These are phyloP conservation scores for Botryotinia calthae DNA, from an alignment of 2,329 filamentous ascomycete genomes.

Conservation along the genomic window DNA sequence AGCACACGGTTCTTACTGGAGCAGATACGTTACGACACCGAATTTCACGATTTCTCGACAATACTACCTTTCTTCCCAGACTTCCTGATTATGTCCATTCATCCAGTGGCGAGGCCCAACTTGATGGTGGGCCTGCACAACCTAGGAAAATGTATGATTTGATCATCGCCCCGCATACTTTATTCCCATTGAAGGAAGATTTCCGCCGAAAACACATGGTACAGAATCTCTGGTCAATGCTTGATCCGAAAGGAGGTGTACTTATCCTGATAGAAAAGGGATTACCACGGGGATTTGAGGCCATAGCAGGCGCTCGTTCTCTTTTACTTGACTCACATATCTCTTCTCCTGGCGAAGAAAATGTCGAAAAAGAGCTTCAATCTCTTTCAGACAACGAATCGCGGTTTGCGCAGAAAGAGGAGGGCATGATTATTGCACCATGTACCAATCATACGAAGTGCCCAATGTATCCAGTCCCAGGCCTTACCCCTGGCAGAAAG, in stretches of 20 bases:
- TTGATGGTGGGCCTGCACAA: conserved; percentile 56
- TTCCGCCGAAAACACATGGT: conserved; percentile 75
- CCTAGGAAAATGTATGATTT: conserved; percentile 81
- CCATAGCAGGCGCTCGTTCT: conserved; percentile 79
- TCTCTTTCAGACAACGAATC: conserved; percentile 27
- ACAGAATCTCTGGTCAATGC: conserved; percentile 84
- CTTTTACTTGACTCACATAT: conserved; percentile 76
- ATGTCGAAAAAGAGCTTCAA: conserved; percentile 40
- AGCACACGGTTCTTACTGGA: conserved; percentile 76
- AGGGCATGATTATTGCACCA: conserved; percentile 64
- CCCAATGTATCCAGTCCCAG: conserved; percentile 79
- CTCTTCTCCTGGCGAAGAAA: conserved; percentile 54
- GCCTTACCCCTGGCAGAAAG: conserved; percentile 70
- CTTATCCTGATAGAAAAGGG: conserved; percentile 89
- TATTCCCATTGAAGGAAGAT: conserved; percentile 74
- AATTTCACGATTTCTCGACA: conserved; percentile 72
- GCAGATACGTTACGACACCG: conserved; percentile 73
- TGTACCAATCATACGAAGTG: conserved; percentile 89
- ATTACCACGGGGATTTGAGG: conserved; percentile 86
- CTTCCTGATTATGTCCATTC: conserved; percentile 82
- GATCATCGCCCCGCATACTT: conserved; percentile 81
- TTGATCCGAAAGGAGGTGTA: conserved; percentile 81
- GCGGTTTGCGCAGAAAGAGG: conserved; percentile 47
- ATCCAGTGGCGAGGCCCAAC: conserved; percentile 55
- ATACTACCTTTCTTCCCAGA: conserved; percentile 88